Base-by-base conservation (phyloP, 2,329 filamentous ascomycete species). In the Plenodomus tracheiphilus region DNA sequence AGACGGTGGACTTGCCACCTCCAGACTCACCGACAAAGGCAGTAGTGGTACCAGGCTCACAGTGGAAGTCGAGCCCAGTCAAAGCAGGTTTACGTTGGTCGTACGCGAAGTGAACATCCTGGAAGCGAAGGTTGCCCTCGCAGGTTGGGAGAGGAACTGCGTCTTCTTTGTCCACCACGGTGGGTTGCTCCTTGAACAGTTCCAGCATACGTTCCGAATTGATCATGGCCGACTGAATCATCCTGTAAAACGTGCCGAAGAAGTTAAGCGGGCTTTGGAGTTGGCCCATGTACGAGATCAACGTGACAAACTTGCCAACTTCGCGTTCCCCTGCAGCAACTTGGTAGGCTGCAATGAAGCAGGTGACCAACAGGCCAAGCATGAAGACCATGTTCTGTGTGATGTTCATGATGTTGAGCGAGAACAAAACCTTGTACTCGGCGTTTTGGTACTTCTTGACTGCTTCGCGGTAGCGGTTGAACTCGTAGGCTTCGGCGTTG, bases 11-110 rank as follows among this genome's bases (percentile, higher is more conserved):
- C 73, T 99, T 99, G 58, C 94, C 94, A 50, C 94, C 94, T 39
- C 94, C 94, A 25, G 93, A 97, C 72, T 97, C 93, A 56, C 94
- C 94, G 16, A 99, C 94, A 56, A 99, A 86, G 0, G 94, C 94
- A 5, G 93, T 99, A 0, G 92, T 97, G 1, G 91, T 97, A 43
- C 94, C 94, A 2, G 94, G 92, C 16, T 79, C 77, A 71, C 92
- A 97, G 55, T 87, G 86, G 73, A 99, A 97, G 55, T 83, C 87
- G 41, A 99, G 80, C 39, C 91, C 86, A 56, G 88, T 85, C 54
- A 99, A 76, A 1, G 94, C 94, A 6, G 91, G 87, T 69, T 91
- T 92, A 44, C 91, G 88, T 46, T 83, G 78, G 70, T 97, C 91
- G 67, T 99, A 99, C 28, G 90, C 84, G 69, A 99, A 99, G 59